Percentiles rank a stretch among this genome's conserved stretches.
Conservation (phyloP, 352 stramenopile species). For the Pythium vanterpoolii region DNA sequence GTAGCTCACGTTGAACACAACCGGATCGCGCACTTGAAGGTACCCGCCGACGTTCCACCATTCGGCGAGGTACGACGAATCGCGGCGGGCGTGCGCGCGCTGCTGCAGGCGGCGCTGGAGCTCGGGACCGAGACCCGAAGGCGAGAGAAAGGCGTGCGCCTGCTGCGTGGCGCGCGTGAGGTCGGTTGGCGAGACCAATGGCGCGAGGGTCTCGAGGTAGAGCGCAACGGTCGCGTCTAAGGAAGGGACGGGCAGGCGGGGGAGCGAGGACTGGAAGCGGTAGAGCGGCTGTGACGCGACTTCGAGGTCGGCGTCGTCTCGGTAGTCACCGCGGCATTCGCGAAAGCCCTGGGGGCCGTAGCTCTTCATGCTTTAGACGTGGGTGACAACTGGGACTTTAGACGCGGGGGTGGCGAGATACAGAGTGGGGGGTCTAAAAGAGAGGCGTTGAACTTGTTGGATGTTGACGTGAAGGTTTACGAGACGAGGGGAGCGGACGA, state of each 20-base stretch:
- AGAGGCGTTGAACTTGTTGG: constrained; percentile 19
- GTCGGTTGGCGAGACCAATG: constrained; percentile 76
- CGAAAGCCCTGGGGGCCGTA: constrained; percentile 88
- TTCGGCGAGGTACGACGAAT: constrained; percentile 70
- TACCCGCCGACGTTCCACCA: constrained; percentile 84
- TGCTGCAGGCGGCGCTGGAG: constrained; percentile 71
- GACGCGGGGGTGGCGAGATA: not conserved
- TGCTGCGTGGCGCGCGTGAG: constrained; percentile 66
- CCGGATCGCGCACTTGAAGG: constrained; percentile 69
- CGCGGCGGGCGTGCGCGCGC: constrained; percentile 48
- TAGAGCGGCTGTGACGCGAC: constrained; percentile 56
- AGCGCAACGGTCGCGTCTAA: constrained; percentile 87
- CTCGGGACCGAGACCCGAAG: constrained; percentile 54
- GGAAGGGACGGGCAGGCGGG: constrained; percentile 88
- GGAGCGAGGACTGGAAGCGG: constrained; percentile 81
- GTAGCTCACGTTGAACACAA: constrained; percentile 90
- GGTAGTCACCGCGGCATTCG: constrained; percentile 92
- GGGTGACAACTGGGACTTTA: not conserved
- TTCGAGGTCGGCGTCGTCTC: constrained; percentile 68
- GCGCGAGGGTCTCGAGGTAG: constrained; percentile 88
- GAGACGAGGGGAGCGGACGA: constrained; percentile 1
- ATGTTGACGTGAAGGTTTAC: constrained; percentile 23
- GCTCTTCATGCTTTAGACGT: constrained; percentile 6
- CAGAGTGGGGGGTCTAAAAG: not conserved
- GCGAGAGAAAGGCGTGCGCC: constrained; percentile 63